Evolutionary conservation across 176 grass and related monocot species (phyloP), one percentile per base, ranked within the genome.

Genomic region (Areca catechu): DNA sequence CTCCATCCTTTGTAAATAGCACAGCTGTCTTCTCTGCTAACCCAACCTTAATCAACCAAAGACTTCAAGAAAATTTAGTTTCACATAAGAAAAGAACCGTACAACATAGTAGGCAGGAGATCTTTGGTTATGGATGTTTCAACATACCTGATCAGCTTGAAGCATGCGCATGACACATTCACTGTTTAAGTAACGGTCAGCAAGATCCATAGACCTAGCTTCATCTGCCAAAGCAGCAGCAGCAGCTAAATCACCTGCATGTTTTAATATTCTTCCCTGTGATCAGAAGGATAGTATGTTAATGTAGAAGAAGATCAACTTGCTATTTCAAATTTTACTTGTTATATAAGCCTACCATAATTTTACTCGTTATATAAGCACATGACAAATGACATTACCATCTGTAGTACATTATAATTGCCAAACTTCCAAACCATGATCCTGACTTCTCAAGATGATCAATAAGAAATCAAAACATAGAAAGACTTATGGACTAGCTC

Each of bases 101-200:
- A 23, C 30, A 49, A 60, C 22, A 24, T 48, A 50, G 47, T 55
- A 57, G 48, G 53, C 15, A 60, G 48, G n/a, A 62, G 15, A 58
- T 49, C 17, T 48, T 20, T 30, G 43, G 20, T 19, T 73, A 19
- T 1, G 25, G 56, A 67, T 70, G 22, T 48, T 37, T 29, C 57
- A 34, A 16, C 0, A 47, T 80, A 98, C 94, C 94, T 98, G 84
- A 37, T 98, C 94, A 70, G 93, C 93, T 70, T 92, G 80, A 69
- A 98, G 93, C 93, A 98, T 98, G 48, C 80, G 83, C 81, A 89
- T 92, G 76, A 98, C 93, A 76, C 93, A 92, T 48, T 92, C 93
- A 2, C 88, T 98, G 49, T 98, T 98, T 72, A 98, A 84, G 72
- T 98, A 98, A 48, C 93, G 93, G 71, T 98, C 93, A 76, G 93